Evolutionary conservation across 2,329 filamentous ascomycete species (phyloP).

Genomic region (Arthroderma sp.): DNA sequence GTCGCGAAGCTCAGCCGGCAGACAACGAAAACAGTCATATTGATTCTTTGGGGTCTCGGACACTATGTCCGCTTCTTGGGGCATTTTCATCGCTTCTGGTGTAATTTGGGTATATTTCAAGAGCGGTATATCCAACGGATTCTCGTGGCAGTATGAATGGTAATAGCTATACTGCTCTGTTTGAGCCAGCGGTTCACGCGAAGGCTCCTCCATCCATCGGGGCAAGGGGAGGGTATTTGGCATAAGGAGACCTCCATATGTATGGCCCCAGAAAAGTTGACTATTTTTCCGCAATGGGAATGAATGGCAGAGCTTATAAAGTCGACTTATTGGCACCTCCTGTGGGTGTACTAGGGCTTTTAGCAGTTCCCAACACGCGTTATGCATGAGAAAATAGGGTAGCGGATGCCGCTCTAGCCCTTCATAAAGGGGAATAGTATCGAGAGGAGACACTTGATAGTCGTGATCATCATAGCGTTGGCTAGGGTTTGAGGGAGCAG

Average conservation of each 20-base stretch:
- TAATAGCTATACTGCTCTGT: too few species aligned
- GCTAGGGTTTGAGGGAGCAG: conserved; percentile 5
- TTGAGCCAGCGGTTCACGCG: not conserved
- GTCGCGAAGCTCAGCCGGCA: conserved; percentile 13
- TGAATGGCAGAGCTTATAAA: conserved; percentile 14
- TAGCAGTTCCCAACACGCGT: conserved; percentile 13
- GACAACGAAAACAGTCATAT: conserved; percentile 9
- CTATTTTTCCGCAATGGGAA: conserved; percentile 7
- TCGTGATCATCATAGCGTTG: conserved; percentile 7
- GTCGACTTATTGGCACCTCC: conserved; percentile 8
- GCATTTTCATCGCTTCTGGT: too few species aligned
- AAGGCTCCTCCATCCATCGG: too few species aligned
- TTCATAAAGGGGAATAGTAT: conserved; percentile 8
- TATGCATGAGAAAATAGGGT: conserved; percentile 13
- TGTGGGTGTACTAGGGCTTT: conserved; percentile 7
- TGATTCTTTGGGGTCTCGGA: conserved; percentile 1
- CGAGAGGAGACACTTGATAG: conserved; percentile 4
- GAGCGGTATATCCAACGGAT: too few species aligned
- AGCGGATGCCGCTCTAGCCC: not conserved
- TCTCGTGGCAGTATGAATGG: too few species aligned
- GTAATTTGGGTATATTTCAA: too few species aligned
- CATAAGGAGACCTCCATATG: conserved; percentile 11
- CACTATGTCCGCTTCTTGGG: too few species aligned
- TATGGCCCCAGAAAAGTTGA: conserved; percentile 11
- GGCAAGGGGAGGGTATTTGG: too few species aligned